Percentiles rank a stretch among this genome's conserved stretches.
These are phyloP conservation scores for Spongospora subterranea DNA, from an alignment of 208 protist genomes.

Conservation along the genomic window DNA sequence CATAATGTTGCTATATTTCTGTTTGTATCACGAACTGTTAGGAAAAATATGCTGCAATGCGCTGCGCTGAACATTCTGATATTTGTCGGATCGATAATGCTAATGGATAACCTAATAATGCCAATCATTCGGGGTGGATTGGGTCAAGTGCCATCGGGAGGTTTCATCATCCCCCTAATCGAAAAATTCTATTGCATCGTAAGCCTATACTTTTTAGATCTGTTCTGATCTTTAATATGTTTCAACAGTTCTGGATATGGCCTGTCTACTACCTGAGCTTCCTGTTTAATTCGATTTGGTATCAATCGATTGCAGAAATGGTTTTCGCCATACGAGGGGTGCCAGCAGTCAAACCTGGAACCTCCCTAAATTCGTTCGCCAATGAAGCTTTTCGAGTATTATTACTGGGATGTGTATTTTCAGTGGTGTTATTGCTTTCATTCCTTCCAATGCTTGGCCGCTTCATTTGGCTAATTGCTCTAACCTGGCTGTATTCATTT, in stretches of 20 bases:
- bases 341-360: neutral
- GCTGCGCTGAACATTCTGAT: neutral
- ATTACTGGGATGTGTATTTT: neutral
- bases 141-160: neutral
- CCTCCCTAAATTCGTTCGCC: neutral
- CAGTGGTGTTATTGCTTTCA: neutral
- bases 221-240: neutral
- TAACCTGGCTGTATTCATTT: slow-evolving; percentile 55
- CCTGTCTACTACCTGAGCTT: slow-evolving; percentile 42
- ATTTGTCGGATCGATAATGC: slow-evolving; percentile 14
- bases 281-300: slow-evolving; percentile 42
- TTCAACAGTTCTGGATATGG: slow-evolving; percentile 22
- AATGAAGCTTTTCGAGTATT: neutral
- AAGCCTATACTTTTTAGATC: neutral
- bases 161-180: neutral
- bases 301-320: slow-evolving; percentile 13
- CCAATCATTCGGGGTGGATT: neutral
- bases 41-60: slow-evolving; percentile 35
- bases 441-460: neutral
- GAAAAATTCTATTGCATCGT: neutral
- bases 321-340: neutral
- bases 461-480: neutral
- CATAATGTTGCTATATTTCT: slow-evolving; percentile 48
- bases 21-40: neutral
- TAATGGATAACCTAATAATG: neutral